Base-by-base conservation (phyloP, 208 protist genomes). In the Leishmania tarentolae region DNA sequence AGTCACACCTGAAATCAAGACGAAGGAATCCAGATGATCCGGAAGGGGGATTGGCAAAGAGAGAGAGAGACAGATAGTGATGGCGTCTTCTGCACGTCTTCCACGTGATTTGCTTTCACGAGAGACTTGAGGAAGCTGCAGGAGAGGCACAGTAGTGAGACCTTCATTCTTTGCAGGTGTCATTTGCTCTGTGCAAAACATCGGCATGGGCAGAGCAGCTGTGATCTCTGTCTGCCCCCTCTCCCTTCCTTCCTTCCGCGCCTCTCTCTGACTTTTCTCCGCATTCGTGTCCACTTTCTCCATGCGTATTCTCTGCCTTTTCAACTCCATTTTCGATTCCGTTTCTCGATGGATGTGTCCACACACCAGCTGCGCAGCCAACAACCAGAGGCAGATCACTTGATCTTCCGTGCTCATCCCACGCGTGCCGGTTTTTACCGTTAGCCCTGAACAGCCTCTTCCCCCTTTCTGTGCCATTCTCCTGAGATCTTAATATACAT, bases 331-430 rank as follows among this genome's bases (percentile, higher is more conserved):
- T 52, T n/a, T 50, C 9, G 24, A 35, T 44, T 46, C 61, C 68
- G 56, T 72, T 77, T 46, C 65, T 63, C 75, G 24, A 28, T 70
- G 9, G 5, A 44, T 3, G n/a, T 24, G 6, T 46, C 6, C 6
- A 59, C 72, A n/a, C 77, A 63, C n/a, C 76, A 59, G 9, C 42
- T 24, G 37, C 76, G 31, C 21, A 47, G 59, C 46, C 19, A n/a
- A 82, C 73, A 73, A 66, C 73, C 50, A n/a, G 28, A 61, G 35
- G 72, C 61, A 28, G 35, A 53, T 76, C 31, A n/a, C 72, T 21
- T 37, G 50, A 61, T n/a, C 46, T 63, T n/a, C 46, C 24, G 37
- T 52, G 59, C 37, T 47, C 11, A 44, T 73, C 70, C 70, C 56
- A 31, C n/a, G 28, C 31, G 76, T 72, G 50, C 66, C 37, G 37